Evolutionary conservation across 1,284 basidiomycete species (phyloP).

Genomic region (Somion occarium): DNA sequence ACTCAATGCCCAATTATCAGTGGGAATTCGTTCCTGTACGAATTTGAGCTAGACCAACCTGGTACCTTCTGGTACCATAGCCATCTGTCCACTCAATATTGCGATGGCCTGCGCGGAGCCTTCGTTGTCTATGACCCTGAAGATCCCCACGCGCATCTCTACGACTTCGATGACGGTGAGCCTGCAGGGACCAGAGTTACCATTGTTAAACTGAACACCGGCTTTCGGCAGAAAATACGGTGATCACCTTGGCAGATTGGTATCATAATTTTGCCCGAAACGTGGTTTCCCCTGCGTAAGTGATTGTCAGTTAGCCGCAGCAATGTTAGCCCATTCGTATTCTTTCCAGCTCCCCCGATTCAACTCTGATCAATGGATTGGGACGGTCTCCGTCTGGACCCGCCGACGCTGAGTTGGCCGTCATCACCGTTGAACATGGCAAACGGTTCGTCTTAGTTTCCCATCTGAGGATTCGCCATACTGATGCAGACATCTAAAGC

Average conservation of each 20-base stretch:
- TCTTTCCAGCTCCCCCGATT: conserved; percentile 7
- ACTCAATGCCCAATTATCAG: conserved; percentile 48
- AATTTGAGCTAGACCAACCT: conserved; percentile 15
- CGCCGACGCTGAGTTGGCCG: conserved; percentile 21
- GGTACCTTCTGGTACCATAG: conserved; percentile 22
- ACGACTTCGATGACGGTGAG: conserved; percentile 40
- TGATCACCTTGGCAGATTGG: conserved; percentile 25
- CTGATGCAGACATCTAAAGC: conserved; percentile 18
- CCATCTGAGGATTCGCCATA: neutral
- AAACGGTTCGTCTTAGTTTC: conserved; percentile 26
- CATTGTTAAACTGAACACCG: neutral
- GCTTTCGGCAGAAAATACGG: conserved; percentile 16
- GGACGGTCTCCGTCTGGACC: conserved; percentile 26
- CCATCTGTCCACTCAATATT: too few relatives aligned
- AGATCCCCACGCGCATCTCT: conserved; percentile 33
- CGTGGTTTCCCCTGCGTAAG: conserved; percentile 10
- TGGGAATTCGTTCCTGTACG: conserved; percentile 37
- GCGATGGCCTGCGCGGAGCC: too few relatives aligned
- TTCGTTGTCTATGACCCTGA: conserved; percentile 38
- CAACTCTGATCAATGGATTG: conserved; percentile 49
- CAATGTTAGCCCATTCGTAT: too few relatives aligned
- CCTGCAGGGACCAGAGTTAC: neutral
- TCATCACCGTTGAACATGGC: conserved; percentile 25
- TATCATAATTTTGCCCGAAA: conserved; percentile 17
- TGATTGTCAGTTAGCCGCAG: neutral